Conservation (phyloP, 257 asterid species). For the Solanum etuberosum region DNA sequence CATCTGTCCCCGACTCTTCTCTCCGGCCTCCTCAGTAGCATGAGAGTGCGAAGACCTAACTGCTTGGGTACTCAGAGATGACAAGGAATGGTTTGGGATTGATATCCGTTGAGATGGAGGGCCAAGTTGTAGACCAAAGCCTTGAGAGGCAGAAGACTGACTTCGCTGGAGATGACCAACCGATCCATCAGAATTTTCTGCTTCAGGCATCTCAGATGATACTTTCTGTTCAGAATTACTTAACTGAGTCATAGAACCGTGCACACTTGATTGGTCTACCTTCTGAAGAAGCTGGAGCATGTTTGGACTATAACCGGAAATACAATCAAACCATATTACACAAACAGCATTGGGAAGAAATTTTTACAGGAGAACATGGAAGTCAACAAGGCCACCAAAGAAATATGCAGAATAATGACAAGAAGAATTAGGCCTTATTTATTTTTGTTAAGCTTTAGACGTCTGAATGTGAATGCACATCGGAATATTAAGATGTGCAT, state of each 20-base stretch:
- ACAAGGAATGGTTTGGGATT: conserved; percentile 24
- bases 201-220: conserved; percentile 39
- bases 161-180: conserved; percentile 35
- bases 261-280: conserved; percentile 71
- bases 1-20: conserved; percentile 18
- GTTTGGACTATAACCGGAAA: conserved; percentile 48
- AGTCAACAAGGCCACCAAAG: background rate
- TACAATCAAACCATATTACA: background rate
- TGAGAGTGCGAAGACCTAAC: conserved; percentile 19
- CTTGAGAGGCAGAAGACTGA: conserved; percentile 60
- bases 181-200: conserved; percentile 41
- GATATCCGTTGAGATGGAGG: conserved; percentile 67
- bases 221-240: conserved; percentile 19
- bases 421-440: background rate
- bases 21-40: conserved; percentile 28
- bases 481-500: background rate
- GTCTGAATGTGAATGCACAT: background rate
- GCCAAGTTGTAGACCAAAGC: conserved; percentile 82
- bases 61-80: conserved; percentile 33
- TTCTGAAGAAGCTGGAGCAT: conserved; percentile 91
- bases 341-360: background rate
- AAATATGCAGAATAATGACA: background rate
- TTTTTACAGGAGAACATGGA: background rate
- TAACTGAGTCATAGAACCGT: conserved; percentile 24
- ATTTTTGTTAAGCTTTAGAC: background rate